Percentiles rank a stretch among this genome's conserved stretches.
phyloP scores from a whole-genome alignment of 208 protist genomes.

The Leishmania major region DNA sequence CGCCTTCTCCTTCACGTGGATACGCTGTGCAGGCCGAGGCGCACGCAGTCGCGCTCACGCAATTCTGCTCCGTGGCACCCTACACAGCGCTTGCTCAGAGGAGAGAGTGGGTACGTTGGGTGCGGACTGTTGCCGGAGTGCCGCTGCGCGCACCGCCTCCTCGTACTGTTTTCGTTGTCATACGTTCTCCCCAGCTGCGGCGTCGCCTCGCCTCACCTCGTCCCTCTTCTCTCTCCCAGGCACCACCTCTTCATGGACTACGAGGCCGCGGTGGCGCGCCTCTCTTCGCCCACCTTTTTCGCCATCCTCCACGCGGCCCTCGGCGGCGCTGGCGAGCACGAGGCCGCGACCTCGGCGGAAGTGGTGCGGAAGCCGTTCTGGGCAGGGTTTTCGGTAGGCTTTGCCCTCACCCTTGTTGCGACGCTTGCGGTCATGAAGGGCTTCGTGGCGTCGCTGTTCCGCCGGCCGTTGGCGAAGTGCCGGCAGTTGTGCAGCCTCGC shows the following conservation, averaged over 20 bases:
- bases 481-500: slow-evolving; percentile 22
- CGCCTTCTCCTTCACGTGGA: background rate
- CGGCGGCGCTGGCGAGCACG: background rate
- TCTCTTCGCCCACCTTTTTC: slow-evolving; percentile 2
- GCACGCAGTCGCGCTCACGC: background rate
- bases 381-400: slow-evolving; percentile 4
- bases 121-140: background rate
- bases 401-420: slow-evolving; percentile 25
- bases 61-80: background rate
- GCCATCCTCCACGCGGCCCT: slow-evolving; percentile 2
- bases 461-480: slow-evolving; percentile 15
- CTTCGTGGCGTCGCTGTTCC: slow-evolving; percentile 7
- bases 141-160: background rate
- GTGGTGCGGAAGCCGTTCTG: slow-evolving; percentile 14
- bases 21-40: background rate
- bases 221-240: background rate
- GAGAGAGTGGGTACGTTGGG: background rate
- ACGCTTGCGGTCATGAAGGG: background rate
- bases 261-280: slow-evolving; percentile 1
- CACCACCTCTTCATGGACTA: slow-evolving; percentile 7
- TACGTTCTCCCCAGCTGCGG: background rate
- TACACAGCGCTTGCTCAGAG: background rate
- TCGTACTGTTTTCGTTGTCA: background rate
- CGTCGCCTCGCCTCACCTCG: background rate
- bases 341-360: background rate